Base-by-base conservation (phyloP, 2,329 filamentous ascomycete species). In the Xylariales sp. region DNA sequence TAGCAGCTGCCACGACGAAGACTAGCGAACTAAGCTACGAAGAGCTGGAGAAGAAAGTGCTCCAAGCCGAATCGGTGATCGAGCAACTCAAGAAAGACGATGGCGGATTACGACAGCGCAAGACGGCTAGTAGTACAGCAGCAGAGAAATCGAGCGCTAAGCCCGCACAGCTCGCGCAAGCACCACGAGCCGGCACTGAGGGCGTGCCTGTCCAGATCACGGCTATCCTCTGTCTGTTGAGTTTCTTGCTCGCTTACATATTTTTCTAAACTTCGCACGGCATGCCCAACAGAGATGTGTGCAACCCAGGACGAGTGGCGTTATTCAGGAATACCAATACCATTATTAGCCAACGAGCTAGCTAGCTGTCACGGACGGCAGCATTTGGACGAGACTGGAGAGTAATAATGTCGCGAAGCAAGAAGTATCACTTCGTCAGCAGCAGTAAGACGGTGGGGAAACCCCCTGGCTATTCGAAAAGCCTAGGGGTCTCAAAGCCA, bases 161-260 rank as follows among this genome's bases (percentile, higher is more conserved):
- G 65, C 71, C 77, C 53, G 83, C 79, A 70, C 84, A 81, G 80
- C 82, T 83, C 69, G 85, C 85, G 71, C 88, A 87, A 76, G 85
- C 84, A 74, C 83, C 83, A 69, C 85, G 83, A 77, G 18, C 56
- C 36, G 87, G 80, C 79, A 90, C 81, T 72, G 89, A 94, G 74
- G 95, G 96, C 28, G 95, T 99, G 3, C 90, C 96, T 0, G 89
- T 99, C 57, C 91, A 95, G 79, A 88, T 95, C 70, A 93, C 93
- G 52, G 95, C 96, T 28, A 84, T 89, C 28, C 83, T 99, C 50
- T 97, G 94, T 79, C 84, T 99, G 75, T 75, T 97, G 71, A 94
- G 93, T 84, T 99, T 99, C 83, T 82, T 99, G 77, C 87, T 98
- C 74, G 96, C 94, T 63, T 99, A 97, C 82, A 89, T 98, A 81